Conservation (phyloP, 176 grass and related monocot species). For the Oropetium thomaeum region DNA sequence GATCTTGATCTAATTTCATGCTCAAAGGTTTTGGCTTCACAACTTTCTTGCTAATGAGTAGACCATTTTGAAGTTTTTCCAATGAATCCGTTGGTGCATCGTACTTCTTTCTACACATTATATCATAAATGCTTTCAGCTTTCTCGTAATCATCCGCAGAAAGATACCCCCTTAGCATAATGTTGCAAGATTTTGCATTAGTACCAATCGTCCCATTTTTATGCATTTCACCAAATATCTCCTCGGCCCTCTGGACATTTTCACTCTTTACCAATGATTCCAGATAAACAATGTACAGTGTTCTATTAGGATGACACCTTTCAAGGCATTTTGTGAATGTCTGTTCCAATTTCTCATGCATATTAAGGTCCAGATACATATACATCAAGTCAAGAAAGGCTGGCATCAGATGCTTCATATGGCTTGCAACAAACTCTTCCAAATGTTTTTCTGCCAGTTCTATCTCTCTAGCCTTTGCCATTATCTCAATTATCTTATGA, state of each 20-base stretch:
- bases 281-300: slow-evolving; percentile 75
- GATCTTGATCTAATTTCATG: slow-evolving; percentile 75
- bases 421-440: slow-evolving; percentile 66
- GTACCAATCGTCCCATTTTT: slow-evolving; percentile 71
- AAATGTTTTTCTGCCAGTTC: slow-evolving; percentile 63
- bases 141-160: slow-evolving; percentile 60
- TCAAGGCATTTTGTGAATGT: slow-evolving; percentile 68
- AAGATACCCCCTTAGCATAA: slow-evolving; percentile 80
- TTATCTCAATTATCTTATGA: slow-evolving; percentile 93
- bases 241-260: slow-evolving; percentile 65
- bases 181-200: slow-evolving; percentile 78
- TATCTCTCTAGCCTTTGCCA: slow-evolving; percentile 56
- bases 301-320: slow-evolving; percentile 73
- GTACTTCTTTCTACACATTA: slow-evolving; percentile 90
- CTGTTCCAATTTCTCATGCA: slow-evolving; percentile 72
- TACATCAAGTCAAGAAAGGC: slow-evolving; percentile 77
- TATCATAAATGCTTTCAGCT: slow-evolving; percentile 77
- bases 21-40: slow-evolving; percentile 61
- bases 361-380: slow-evolving; percentile 73
- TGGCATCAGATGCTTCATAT: slow-evolving; percentile 91
- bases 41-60: slow-evolving; percentile 60
- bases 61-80: slow-evolving; percentile 71
- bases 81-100: slow-evolving; percentile 51
- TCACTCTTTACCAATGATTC: slow-evolving; percentile 66
- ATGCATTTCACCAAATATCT: slow-evolving; percentile 85